phyloP scores from a whole-genome alignment of 2,329 filamentous ascomycete genomes.

The Paraphoma sp. region DNA sequence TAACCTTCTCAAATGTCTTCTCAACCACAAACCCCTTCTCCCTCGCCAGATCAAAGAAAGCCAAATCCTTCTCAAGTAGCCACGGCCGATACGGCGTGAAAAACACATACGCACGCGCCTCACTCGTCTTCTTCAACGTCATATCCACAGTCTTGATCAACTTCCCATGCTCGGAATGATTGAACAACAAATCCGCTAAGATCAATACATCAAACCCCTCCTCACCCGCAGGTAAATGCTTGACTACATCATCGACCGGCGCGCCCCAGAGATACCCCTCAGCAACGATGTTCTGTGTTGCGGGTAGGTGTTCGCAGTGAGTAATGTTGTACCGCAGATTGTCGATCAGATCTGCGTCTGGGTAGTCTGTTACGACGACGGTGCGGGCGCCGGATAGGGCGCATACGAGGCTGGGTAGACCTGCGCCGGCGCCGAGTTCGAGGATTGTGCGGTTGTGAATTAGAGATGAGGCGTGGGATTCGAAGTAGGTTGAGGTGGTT shows the following conservation, averaged over 20 bases:
- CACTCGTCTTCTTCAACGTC: conserved; percentile 65
- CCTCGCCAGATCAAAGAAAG: conserved; percentile 81
- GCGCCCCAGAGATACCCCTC: conserved; percentile 85
- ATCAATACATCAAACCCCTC: conserved; percentile 79
- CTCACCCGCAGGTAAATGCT: conserved; percentile 57
- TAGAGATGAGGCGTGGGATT: conserved; percentile 66
- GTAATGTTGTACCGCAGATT: conserved; percentile 81
- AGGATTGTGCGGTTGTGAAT: conserved; percentile 75
- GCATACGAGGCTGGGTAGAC: conserved; percentile 80
- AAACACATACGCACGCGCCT: conserved; percentile 79
- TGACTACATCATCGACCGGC: conserved; percentile 64
- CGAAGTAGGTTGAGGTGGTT: conserved; percentile 78
- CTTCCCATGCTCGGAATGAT: conserved; percentile 84
- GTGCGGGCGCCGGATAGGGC: conserved; percentile 71
- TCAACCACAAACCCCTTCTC: conserved; percentile 76
- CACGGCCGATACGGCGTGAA: conserved; percentile 95
- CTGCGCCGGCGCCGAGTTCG: conserved; percentile 88
- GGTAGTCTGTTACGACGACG: conserved; percentile 86
- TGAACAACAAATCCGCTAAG: conserved; percentile 88
- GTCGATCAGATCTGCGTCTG: conserved; percentile 80
- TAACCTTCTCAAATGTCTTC: conserved; percentile 79
- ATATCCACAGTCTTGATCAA: conserved; percentile 74
- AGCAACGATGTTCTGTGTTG: conserved; percentile 47
- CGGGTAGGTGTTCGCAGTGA: conserved; percentile 55
- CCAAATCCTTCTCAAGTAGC: conserved; percentile 83